Evolutionary conservation across 1,284 basidiomycete genomes (phyloP), one percentile per base, ranked within the genome.

Genomic region (Sanghuangporus weigelae): DNA sequence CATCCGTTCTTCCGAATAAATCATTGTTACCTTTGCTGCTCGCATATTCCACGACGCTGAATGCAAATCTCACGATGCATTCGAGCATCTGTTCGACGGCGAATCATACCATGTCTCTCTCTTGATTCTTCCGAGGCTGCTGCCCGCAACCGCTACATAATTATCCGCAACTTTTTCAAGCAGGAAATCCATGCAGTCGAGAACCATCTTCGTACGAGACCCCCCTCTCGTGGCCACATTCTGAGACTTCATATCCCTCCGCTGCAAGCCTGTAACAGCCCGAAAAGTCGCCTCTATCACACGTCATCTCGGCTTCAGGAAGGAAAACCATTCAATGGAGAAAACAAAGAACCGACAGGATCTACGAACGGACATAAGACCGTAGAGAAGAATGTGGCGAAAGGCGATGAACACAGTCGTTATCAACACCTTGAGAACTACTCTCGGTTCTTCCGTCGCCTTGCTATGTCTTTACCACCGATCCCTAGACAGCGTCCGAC

Each of bases 391-490:
- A 5, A 44, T n/a, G 19, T 57, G 26, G 21, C 40, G 11, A 50
- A 59, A 11, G 23, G 10, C 35, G 51, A 35, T 39, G 59, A 61
- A 19, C 51, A 54, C 6, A 50, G 12, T 38, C 46, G 26, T 72
- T 44, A 73, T 12, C 69, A 75, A 51, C 80, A 83, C 66, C 74
- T 82, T 44, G 84, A 90, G 63, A 86, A 93, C 69, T 95, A 95
- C 71, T 85, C 92, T 7, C 84, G 81, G 5, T 89, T 93, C 72
- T 92, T 94, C 68, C 86, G 85, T 55, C 84, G 87, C 19, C 79
- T 95, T 16, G 90, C 89, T 0, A 73, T 83, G 69, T 89, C 88
- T 26, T 76, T 92, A 35, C 90, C 91, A 3, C 87, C 93, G 69
- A 78, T 89, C n/a, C 44, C 44, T n/a, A 16, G 21, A 7, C 88